Percentiles rank a stretch among this genome's conserved stretches.
Evolutionary conservation across 208 protist genomes (phyloP).

Genomic region (Trypanosoma melophagium): DNA sequence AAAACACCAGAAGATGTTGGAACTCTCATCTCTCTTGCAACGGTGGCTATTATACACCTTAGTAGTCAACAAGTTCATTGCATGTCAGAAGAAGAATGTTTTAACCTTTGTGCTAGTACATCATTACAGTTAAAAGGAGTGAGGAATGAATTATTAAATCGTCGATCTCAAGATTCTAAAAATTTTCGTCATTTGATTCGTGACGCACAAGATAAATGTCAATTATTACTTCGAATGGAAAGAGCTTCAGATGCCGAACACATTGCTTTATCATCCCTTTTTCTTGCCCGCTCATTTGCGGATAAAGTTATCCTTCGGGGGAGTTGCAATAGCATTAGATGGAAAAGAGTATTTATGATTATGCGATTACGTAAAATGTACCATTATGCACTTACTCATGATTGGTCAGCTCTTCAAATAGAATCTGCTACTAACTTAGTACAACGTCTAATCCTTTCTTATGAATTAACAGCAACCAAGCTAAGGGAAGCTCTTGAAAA

Average conservation of each 20-base stretch:
- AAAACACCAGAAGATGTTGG: conserved; percentile 21
- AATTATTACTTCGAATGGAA: conserved; percentile 23
- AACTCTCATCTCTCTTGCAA: conserved; percentile 18
- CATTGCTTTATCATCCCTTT: conserved; percentile 12
- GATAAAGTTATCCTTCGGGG: not conserved
- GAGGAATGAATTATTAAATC: conserved; percentile 31
- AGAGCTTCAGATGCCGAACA: conserved; percentile 9
- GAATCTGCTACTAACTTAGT: conserved; percentile 26
- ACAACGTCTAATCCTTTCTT: conserved; percentile 29
- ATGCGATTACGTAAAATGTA: conserved; percentile 27
- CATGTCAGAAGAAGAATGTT: conserved; percentile 11
- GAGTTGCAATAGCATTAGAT: not conserved
- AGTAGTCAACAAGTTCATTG: conserved; percentile 14
- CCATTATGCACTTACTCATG: conserved; percentile 18
- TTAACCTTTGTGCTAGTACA: conserved; percentile 15
- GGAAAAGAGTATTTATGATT: conserved; percentile 18
- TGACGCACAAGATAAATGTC: conserved; percentile 23
- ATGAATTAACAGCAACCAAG: conserved; percentile 16
- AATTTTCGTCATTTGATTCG: conserved; percentile 16
- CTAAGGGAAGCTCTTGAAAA: conserved; percentile 30
- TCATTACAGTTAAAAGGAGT: conserved; percentile 18
- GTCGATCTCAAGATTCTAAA: conserved; percentile 19
- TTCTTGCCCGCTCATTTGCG: conserved; percentile 19
- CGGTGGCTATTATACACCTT: conserved; percentile 25
- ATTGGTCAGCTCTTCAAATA: conserved; percentile 24